Evolutionary conservation across 1,284 basidiomycete species (phyloP).

Genomic region (Vanrija pseudolonga): DNA sequence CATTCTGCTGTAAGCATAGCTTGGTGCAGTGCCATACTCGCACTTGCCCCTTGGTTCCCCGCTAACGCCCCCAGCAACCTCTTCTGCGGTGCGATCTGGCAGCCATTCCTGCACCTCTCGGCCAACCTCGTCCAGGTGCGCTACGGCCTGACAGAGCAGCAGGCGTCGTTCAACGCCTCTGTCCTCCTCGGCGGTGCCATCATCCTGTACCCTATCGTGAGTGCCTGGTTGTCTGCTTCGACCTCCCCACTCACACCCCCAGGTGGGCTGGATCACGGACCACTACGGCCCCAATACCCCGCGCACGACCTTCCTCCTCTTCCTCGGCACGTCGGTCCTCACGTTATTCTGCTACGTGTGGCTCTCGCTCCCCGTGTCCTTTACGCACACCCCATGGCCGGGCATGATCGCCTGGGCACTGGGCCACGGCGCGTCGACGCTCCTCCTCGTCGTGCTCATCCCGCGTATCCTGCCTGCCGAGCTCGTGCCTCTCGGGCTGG

Average conservation of each 20-base stretch:
- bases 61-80: constrained; percentile 52
- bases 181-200: constrained; percentile 70
- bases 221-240: constrained; percentile 21
- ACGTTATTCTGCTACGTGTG: constrained; percentile 64
- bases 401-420: constrained; percentile 61
- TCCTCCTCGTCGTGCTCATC: constrained; percentile 69
- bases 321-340: constrained; percentile 60
- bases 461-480: constrained; percentile 66
- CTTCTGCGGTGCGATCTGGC: constrained; percentile 72
- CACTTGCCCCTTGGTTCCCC: not conserved
- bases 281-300: constrained; percentile 28
- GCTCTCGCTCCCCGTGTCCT: constrained; percentile 60
- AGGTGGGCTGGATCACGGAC: constrained; percentile 58
- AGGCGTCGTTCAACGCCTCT: constrained; percentile 63
- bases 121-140: constrained; percentile 70
- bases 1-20: constrained; percentile 42
- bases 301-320: constrained; percentile 56
- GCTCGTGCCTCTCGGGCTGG: constrained; percentile 72
- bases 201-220: constrained; percentile 67
- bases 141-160: constrained; percentile 60
- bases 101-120: constrained; percentile 70
- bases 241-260: constrained; percentile 33
- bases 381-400: constrained; percentile 60
- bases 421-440: constrained; percentile 68
- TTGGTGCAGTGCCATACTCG: too few species aligned